Base-by-base conservation (phyloP, 192 early-diverging fungal genomes). In the Backusella circina region DNA sequence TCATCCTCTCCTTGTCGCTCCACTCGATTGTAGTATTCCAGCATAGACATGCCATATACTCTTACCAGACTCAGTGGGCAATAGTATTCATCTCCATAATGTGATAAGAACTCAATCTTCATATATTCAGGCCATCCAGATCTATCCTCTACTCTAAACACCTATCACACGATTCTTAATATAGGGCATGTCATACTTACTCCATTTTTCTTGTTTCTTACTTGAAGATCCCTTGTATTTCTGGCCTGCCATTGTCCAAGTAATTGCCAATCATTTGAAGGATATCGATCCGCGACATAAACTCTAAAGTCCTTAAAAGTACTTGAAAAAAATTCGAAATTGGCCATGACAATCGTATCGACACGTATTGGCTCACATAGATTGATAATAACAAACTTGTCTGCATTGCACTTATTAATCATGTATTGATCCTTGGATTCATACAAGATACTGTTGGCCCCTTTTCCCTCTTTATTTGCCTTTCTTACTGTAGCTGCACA, bases 311-410 rank as follows among this genome's bases (percentile, higher is more conserved):
- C 92, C 76, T 94, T 93, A 79, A 97, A 97, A 6, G 93, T 97
- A 54, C 92, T 94, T 0, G 93, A 95, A 78, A 99, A 99, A 79
- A 97, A 97, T 83, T 99, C 98, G 76, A 93, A 97, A 82, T 98
- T 98, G 70, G 93, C 98, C 47, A 99, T 76, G 28, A 92, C 88
- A 65, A 99, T 77, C 4, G 94, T 89, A 79, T 98, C 94, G 21
- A 99, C 90, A 4, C 97, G 81, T 70, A 98, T 96, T 16, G 93
- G 93, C 74, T 98, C 91, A 77, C 98, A 99, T 4, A 99, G 87
- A 84, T 98, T 95, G 9, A 98, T 86, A 13, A 95, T 90, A 1
- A 98, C 91, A 80, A 91, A 96, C 73, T 95, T 95, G 21, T 84
- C 79, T 2, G 92, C 89, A 9, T 85, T 77, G 83, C 98, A 99